Evolutionary conservation across 352 stramenopile genomes (phyloP).

Genomic region (Phytophthora melonis): DNA sequence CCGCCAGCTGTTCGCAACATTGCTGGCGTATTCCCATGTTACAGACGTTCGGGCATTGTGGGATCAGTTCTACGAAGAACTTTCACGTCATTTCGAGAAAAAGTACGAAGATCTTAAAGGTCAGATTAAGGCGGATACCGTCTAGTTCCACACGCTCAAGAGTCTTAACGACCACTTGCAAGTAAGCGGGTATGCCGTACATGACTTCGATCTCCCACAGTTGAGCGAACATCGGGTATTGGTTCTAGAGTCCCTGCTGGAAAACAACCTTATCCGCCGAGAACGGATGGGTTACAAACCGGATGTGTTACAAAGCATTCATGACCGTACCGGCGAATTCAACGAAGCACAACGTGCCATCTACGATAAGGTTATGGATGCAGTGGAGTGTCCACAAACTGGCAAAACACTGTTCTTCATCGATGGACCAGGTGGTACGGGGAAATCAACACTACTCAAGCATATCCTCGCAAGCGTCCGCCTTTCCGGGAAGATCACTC

Average conservation of each 20-base stretch:
- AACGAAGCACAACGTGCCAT: too few relatives aligned
- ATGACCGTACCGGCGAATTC: too few relatives aligned
- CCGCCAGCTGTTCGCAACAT: constrained; percentile 40
- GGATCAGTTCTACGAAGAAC: too few relatives aligned
- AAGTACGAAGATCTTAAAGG: too few relatives aligned
- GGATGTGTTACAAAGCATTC: too few relatives aligned
- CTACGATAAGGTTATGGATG: too few relatives aligned
- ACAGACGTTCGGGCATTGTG: too few relatives aligned
- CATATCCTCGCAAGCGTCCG: not conserved
- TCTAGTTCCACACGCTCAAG: too few relatives aligned
- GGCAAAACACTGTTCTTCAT: not conserved
- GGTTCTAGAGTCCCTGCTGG: not conserved
- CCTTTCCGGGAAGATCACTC: not conserved
- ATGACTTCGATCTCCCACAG: not conserved
- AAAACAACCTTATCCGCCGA: not conserved
- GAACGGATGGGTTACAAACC: too few relatives aligned
- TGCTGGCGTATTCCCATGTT: constrained; percentile 4
- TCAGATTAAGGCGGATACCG: too few relatives aligned
- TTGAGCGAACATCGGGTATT: not conserved
- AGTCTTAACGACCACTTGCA: too few relatives aligned
- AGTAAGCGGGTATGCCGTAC: not conserved
- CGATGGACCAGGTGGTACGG: not conserved
- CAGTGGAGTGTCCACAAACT: not conserved
- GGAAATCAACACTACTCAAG: not conserved
- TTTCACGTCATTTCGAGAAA: constrained; percentile 13